Base-by-base conservation (phyloP, 2,329 filamentous ascomycete genomes). In the Leptographium wingfieldii region DNA sequence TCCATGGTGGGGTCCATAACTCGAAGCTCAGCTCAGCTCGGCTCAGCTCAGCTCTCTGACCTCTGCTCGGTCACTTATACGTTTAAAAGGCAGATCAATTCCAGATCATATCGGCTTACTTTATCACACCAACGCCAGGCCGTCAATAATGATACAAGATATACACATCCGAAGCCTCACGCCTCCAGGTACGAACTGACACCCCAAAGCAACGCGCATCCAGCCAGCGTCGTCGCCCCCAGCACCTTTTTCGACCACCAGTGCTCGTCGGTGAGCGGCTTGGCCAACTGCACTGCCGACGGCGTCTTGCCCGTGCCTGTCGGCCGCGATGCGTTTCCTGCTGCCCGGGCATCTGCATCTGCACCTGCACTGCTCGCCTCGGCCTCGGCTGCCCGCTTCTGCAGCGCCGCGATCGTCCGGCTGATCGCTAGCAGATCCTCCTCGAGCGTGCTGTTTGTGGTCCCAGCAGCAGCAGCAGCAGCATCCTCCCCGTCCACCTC, bases 361-460 rank as follows among this genome's bases (percentile, higher is more conserved):
- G 40, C 49, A 11, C 40, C 43, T 25, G 49, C 2, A 57, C 56
- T 19, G 35, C 12, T 22, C 11, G 40, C 33, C 31, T 46, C n/a
- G 1, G 22, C 58, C 63, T 64, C 71, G 0, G 68, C 69, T 5
- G 78, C 79, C 62, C 74, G 73, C 63, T 73, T 70, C 68, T 74
- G 78, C 68, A 81, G 72, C 63, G 77, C 73, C 3, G 80, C 77
- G 66, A 87, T 86, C 46, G 80, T 84, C 73, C 77, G 80, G 69
- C 88, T 88, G 55, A 96, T 79, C n/a, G 85, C 82, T 40, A 88
- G 74, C 62, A 96, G 73, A 67, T 96, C 91, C 66, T 92, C 86
- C 56, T 85, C 84, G 54, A 84, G 79, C 46, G 75, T 73, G 62
- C 80, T 57, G 38, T 43, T 57, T 3, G 6, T 31, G 49, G 48